Percentiles rank a stretch among this genome's conserved stretches.
phyloP scores from a whole-genome alignment of 2,329 filamentous ascomycete species.

The Phaeophleospora eucalypticola region DNA sequence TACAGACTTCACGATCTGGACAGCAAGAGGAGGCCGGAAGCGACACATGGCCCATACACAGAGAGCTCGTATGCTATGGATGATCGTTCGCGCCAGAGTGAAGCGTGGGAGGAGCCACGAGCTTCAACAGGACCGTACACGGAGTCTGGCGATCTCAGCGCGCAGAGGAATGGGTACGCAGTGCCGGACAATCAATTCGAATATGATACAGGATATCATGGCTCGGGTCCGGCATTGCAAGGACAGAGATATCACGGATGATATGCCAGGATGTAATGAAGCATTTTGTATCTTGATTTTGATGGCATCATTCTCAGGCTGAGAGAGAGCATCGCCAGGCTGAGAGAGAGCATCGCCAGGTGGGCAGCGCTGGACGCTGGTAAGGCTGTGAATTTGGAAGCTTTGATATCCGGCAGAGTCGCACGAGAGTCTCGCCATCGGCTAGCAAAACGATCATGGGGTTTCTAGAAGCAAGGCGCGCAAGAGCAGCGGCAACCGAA shows the following conservation, averaged over 20 bases:
- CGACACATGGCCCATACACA: slow-evolving; percentile 27
- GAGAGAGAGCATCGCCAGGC: too few species aligned
- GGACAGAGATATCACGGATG: neutral
- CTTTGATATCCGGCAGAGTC: too few species aligned
- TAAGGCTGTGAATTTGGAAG: too few species aligned
- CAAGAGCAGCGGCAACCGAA: neutral
- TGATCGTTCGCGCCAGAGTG: slow-evolving; percentile 24
- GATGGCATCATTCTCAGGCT: too few species aligned
- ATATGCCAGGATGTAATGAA: too few species aligned
- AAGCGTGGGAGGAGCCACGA: slow-evolving; percentile 32
- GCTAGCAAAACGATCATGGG: too few species aligned
- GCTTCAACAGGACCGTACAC: slow-evolving; percentile 27
- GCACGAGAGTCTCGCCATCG: too few species aligned
- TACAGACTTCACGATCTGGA: slow-evolving; percentile 48
- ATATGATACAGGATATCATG: slow-evolving; percentile 43
- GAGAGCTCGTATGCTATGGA: slow-evolving; percentile 13
- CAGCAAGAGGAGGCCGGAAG: slow-evolving; percentile 23
- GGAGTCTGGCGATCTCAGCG: slow-evolving; percentile 20
- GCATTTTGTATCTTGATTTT: too few species aligned
- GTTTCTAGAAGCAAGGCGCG: too few species aligned
- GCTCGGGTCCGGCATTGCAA: slow-evolving; percentile 13
- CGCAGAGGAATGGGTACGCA: slow-evolving; percentile 36
- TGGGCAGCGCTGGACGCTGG: too few species aligned
- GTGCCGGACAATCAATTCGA: slow-evolving; percentile 41
- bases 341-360: too few species aligned